These are phyloP conservation scores for Sclerotinia trifoliorum DNA, from an alignment of 2,329 filamentous ascomycete species.

Conservation along the genomic window DNA sequence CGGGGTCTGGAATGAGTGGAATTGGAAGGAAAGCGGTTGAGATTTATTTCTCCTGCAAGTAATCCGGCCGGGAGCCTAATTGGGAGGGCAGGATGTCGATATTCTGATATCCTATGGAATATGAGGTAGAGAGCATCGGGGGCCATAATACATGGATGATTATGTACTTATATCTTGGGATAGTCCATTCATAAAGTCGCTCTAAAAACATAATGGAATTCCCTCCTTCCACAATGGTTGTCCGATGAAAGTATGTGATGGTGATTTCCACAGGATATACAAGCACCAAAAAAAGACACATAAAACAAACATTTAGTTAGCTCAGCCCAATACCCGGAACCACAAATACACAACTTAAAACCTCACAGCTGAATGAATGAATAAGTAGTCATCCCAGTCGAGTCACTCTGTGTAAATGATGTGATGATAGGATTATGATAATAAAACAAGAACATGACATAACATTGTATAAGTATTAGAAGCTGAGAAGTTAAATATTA, in stretches of 20 bases:
- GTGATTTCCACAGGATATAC: neutral
- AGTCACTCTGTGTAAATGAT: too few relatives aligned
- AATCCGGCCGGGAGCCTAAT: neutral
- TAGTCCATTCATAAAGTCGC: neutral
- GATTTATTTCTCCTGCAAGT: slow-evolving; percentile 9
- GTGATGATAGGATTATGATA: too few relatives aligned
- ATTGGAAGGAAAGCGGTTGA: neutral
- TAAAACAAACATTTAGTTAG: too few relatives aligned
- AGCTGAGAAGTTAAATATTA: neutral
- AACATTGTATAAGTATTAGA: too few relatives aligned
- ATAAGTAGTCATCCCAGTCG: too few relatives aligned
- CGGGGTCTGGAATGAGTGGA: neutral
- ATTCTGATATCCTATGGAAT: neutral
- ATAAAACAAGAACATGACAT: too few relatives aligned
- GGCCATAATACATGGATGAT: neutral
- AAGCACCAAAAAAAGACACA: too few relatives aligned
- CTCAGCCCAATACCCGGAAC: too few relatives aligned
- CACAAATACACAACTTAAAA: too few relatives aligned
- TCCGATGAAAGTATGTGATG: too few relatives aligned
- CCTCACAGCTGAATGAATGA: too few relatives aligned
- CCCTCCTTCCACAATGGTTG: neutral
- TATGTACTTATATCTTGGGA: neutral
- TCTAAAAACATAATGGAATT: neutral
- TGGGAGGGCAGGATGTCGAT: neutral
- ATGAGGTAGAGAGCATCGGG: neutral